Evolutionary conservation across 257 asterid species (phyloP).

Genomic region (Solanum raphanifolium): DNA sequence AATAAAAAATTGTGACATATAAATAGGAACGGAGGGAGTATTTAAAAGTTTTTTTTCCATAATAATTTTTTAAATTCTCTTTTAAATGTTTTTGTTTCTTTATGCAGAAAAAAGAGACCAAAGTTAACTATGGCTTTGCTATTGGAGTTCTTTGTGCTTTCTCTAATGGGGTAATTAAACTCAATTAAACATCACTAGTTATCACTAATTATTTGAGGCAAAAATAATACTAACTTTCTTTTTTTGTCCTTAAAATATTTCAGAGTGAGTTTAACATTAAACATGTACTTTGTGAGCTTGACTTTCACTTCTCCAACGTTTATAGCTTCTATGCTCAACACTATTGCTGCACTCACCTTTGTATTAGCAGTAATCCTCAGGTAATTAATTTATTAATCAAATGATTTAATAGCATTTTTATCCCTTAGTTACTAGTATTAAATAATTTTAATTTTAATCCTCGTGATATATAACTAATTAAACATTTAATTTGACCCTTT

Average conservation of each 20-base stretch:
- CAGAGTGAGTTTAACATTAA: slow-evolving; percentile 70
- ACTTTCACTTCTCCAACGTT: slow-evolving; percentile 60
- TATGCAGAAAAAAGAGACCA: slow-evolving; percentile 51
- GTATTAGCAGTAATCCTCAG: slow-evolving; percentile 58
- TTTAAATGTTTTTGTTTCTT: neutral
- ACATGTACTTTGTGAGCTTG: slow-evolving; percentile 66
- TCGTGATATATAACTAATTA: neutral
- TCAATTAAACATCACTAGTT: neutral
- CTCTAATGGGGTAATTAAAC: slow-evolving; percentile 49
- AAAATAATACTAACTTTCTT: neutral
- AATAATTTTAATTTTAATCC: neutral
- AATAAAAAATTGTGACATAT: no score
- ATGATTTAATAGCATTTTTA: neutral
- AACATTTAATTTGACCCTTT: no score
- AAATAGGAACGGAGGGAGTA: neutral
- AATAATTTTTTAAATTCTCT: neutral
- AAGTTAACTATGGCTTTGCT: slow-evolving; percentile 44
- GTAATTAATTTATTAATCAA: slow-evolving; percentile 12
- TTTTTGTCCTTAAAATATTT: neutral
- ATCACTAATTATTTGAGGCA: neutral
- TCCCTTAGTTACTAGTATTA: neutral
- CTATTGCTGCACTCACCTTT: slow-evolving; percentile 66
- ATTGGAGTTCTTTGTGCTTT: slow-evolving; percentile 51
- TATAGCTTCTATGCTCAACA: slow-evolving; percentile 54
- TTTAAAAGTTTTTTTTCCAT: neutral